A percentile compares a stretch with the other conserved stretches of the same genome.
Evolutionary conservation across 345 rosid species (phyloP).

Genomic region (Moricandia moricandioides): DNA sequence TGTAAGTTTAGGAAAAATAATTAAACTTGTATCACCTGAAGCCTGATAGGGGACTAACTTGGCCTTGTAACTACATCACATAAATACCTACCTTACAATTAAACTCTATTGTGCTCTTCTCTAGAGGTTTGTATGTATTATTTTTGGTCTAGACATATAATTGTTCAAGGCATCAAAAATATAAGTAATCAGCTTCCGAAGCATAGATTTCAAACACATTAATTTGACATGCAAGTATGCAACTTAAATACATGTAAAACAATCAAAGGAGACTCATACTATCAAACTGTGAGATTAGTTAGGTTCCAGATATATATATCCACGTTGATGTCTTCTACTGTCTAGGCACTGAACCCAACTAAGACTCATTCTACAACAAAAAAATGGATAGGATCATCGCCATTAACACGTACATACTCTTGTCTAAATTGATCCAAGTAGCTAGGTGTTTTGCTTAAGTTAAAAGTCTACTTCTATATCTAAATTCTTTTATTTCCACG

Average conservation of each 20-base stretch:
- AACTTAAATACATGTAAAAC: neutral
- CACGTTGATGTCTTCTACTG: neutral
- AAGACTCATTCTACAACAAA: neutral
- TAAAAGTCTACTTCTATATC: too few relatives aligned
- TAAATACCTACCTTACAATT: slow-evolving; percentile 22
- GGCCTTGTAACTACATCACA: slow-evolving; percentile 20
- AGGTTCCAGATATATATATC: neutral
- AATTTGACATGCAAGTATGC: neutral
- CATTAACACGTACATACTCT: neutral
- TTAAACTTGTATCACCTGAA: neutral
- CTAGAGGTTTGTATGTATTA: neutral
- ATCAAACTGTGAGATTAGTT: neutral
- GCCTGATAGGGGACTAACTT: slow-evolving; percentile 9
- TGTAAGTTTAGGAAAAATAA: neutral
- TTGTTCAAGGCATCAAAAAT: neutral
- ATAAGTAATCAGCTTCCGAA: neutral
- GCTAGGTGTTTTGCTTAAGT: neutral
- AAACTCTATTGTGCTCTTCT: slow-evolving; percentile 1
- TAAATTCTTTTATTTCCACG: too few relatives aligned
- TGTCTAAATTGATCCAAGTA: neutral
- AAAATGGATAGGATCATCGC: neutral
- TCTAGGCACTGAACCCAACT: neutral
- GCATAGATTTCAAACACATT: neutral
- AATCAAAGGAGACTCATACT: neutral
- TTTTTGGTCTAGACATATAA: slow-evolving; percentile 11